Evolutionary conservation across 2,329 filamentous ascomycete species (phyloP).

Genomic region (Paecilomyces variotii): DNA sequence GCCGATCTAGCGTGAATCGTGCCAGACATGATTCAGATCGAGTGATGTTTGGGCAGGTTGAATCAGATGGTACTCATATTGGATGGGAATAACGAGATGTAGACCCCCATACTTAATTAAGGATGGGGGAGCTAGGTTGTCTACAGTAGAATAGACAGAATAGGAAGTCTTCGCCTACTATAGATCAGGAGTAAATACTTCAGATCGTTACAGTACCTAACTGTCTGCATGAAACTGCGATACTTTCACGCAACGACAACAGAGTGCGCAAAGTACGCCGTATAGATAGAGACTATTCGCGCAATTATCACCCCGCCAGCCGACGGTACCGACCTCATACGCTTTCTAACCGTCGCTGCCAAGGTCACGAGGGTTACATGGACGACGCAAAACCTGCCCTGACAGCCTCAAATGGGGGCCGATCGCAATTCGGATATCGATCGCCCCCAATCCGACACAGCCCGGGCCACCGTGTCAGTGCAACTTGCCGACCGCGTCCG

Average conservation of each 20-base stretch:
- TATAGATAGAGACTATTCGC: too few species aligned
- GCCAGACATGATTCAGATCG: not conserved
- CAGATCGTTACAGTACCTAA: too few species aligned
- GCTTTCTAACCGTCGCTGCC: not conserved
- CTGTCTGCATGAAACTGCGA: too few species aligned
- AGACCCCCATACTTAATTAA: not conserved
- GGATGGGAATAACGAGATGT: not conserved
- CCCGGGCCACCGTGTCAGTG: not conserved
- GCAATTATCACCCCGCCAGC: too few species aligned
- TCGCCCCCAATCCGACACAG: not conserved
- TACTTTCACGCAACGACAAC: too few species aligned
- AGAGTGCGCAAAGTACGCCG: too few species aligned
- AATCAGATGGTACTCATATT: not conserved
- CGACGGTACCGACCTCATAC: too few species aligned
- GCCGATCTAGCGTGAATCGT: not conserved
- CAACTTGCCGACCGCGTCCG: not conserved
- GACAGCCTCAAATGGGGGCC: not conserved
- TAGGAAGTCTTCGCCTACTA: too few species aligned
- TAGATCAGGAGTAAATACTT: too few species aligned
- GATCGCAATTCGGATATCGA: not conserved
- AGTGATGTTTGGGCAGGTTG: not conserved
- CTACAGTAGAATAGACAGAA: too few species aligned
- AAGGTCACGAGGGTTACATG: not conserved
- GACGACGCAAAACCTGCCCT: not conserved
- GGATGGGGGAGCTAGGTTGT: too few species aligned